Base-by-base conservation (phyloP, 75 land plant genomes). In the Larix kaempferi region DNA sequence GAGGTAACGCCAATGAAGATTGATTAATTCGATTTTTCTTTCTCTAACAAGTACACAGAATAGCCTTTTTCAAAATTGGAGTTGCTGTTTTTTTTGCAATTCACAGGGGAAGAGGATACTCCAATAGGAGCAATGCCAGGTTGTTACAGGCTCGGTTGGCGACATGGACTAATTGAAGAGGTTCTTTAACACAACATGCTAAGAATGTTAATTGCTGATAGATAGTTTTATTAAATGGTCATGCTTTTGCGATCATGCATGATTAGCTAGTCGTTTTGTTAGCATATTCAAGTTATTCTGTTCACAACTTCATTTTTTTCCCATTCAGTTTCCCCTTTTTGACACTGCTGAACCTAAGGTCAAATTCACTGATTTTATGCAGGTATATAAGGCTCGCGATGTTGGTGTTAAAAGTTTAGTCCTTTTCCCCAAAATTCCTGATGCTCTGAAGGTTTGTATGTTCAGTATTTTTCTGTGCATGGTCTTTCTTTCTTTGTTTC, bases 111-210 rank as follows among this genome's bases (percentile, higher is more conserved):
- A 77, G 92, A 91, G 71, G 89, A 91, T 78, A 80, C 89, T 33
- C 99, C 99, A n/a, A 96, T 96, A 84, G 99, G 99, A 76, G 99
- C 99, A 23, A 96, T 96, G 99, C 99, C 99, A 57, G 99, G 99
- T 79, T 96, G 99, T 77, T 89, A 83, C 59, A 97, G 99, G 77
- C 85, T 96, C 59, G 99, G 99, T n/a, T 96, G 99, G 99, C 85
- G 90, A 77, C 98, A 96, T 91, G 99, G 99, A 56, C 93, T 96
- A 52, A 66, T 94, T 17, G 95, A 96, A 52, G 99, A 96, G 95
- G 99, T 94, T 59, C 12, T 71, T 60, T 35, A 56, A 35, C 26
- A 44, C 56, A 26, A 35, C 44, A 22, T 60, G 33, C 71, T 39
- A 22, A 37, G 27, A n/a, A 29, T 35, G 21, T 39, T 1, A 71